Percentiles rank a stretch among this genome's conserved stretches.
These are phyloP conservation scores for Chrysochromulina parva DNA, from an alignment of 78 protist genomes.

Conservation along the genomic window DNA sequence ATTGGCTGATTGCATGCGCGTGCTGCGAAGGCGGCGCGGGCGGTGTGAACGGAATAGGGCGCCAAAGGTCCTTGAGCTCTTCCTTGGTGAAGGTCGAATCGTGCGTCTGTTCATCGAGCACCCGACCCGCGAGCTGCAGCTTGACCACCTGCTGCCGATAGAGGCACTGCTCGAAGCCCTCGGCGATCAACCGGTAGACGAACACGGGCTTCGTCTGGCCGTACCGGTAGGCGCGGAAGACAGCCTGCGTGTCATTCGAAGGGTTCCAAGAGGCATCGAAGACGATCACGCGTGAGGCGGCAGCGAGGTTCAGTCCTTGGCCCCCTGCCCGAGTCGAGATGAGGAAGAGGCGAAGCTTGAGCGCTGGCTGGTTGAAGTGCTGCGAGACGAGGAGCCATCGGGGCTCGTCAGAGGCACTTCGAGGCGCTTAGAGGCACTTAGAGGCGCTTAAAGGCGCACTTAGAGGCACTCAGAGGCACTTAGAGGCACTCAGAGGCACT, in stretches of 20 bases:
- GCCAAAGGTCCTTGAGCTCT: neutral
- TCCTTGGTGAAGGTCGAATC: neutral
- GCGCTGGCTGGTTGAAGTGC: neutral
- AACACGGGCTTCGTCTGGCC: slow-evolving; percentile 93
- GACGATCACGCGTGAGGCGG: slow-evolving; percentile 93
- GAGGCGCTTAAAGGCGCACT: too few species aligned
- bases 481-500: too few species aligned
- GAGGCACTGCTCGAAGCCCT: neutral
- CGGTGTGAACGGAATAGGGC: neutral
- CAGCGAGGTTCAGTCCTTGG: slow-evolving; percentile 93
- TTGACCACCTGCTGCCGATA: slow-evolving; percentile 33
- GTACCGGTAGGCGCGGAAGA: slow-evolving; percentile 96
- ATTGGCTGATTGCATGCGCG: too few species aligned
- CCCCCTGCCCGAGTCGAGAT: slow-evolving; percentile 98
- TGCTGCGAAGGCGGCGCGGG: too few species aligned
- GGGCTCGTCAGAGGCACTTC: too few species aligned
- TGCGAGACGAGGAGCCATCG: too few species aligned
- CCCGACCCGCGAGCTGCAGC: slow-evolving; percentile 22
- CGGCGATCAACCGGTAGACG: slow-evolving; percentile 84
- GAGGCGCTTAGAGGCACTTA: too few species aligned
- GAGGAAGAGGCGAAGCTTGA: slow-evolving; percentile 68
- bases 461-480: too few species aligned
- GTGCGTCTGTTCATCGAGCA: neutral
- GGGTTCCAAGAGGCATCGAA: slow-evolving; percentile 90
- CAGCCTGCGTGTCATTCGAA: slow-evolving; percentile 95